Evolutionary conservation across 768 basidiomycete genomes (phyloP).

Genomic region (Suillus discolor): DNA sequence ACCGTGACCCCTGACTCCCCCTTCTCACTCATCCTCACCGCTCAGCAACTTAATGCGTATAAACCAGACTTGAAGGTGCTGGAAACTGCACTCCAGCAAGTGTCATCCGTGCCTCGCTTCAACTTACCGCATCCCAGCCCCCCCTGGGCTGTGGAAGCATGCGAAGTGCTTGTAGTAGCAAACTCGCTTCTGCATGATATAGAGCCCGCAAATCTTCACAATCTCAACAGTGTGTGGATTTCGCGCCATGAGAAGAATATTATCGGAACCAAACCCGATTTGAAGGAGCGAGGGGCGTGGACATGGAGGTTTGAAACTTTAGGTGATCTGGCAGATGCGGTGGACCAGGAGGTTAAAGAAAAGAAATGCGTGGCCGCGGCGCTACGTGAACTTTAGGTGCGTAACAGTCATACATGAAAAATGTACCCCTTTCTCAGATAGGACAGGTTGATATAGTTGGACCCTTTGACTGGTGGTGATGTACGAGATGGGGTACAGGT

Average conservation of each 20-base stretch:
- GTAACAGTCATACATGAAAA: not conserved
- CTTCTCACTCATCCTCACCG: constrained; percentile 69
- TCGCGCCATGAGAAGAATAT: constrained; percentile 40
- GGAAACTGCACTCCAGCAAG: constrained; percentile 30
- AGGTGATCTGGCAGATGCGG: constrained; percentile 60
- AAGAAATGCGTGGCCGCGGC: not conserved
- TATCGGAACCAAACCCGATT: constrained; percentile 41
- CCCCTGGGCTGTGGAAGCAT: constrained; percentile 31
- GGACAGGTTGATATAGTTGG: not conserved
- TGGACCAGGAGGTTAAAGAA: constrained; percentile 42
- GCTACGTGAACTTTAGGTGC: not conserved
- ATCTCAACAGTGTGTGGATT: constrained; percentile 67
- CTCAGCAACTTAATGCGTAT: constrained; percentile 73
- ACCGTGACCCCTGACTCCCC: constrained; percentile 49
- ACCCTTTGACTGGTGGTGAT: not conserved
- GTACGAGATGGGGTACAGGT: not conserved
- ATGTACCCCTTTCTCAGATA: not conserved
- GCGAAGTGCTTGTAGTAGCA: constrained; percentile 63
- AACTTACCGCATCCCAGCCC: constrained; percentile 22
- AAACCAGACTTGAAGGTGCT: constrained; percentile 58
- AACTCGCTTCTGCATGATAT: constrained; percentile 71
- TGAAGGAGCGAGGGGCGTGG: constrained; percentile 46
- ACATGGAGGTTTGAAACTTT: constrained; percentile 61
- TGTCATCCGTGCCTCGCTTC: constrained; percentile 22
- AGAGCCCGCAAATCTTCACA: constrained; percentile 57